Evolutionary conservation across 768 basidiomycete genomes (phyloP).

Genomic region (Boletellus ananiceps): DNA sequence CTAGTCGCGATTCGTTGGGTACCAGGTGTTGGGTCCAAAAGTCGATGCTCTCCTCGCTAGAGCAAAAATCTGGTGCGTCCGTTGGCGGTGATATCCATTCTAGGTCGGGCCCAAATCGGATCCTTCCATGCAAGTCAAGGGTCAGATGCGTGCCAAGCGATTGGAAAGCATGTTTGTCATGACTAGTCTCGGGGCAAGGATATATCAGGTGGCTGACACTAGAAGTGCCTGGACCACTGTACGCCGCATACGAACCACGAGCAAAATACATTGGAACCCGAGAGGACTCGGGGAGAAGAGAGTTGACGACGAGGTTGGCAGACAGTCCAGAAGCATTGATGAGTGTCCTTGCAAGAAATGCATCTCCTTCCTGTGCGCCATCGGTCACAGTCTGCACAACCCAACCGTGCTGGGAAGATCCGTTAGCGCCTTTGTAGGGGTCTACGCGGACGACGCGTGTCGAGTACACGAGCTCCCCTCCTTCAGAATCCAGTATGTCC

Average conservation of each 20-base stretch:
- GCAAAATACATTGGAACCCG: constrained; percentile 77
- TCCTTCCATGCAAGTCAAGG: constrained; percentile 75
- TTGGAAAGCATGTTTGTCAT: constrained; percentile 61
- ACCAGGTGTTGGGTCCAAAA: constrained; percentile 72
- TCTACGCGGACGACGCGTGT: constrained; percentile 88
- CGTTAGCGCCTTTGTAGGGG: constrained; percentile 35
- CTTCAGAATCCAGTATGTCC: constrained; percentile 69
- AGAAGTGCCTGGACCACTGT: constrained; percentile 72
- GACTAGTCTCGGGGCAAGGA: constrained; percentile 73
- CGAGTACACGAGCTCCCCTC: constrained; percentile 66
- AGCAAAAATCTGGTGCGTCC: constrained; percentile 22
- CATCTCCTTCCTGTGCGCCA: constrained; percentile 46
- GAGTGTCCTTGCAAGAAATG: constrained; percentile 67
- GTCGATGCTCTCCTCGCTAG: constrained; percentile 48
- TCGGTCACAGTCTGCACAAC: constrained; percentile 76
- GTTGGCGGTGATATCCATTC: constrained; percentile 71
- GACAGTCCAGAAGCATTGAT: constrained; percentile 83
- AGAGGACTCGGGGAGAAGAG: constrained; percentile 50
- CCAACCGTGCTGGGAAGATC: constrained; percentile 63
- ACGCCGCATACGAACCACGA: constrained; percentile 84
- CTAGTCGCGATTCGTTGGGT: constrained; percentile 56
- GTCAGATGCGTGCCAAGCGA: constrained; percentile 92
- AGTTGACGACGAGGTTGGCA: constrained; percentile 65
- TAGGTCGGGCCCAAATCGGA: constrained; percentile 91
- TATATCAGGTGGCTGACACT: constrained; percentile 78